Evolutionary conservation across 1,139 yeast species (phyloP), one percentile per base, ranked within the genome.

Genomic region (Hemisphaericaspora subhashii): DNA sequence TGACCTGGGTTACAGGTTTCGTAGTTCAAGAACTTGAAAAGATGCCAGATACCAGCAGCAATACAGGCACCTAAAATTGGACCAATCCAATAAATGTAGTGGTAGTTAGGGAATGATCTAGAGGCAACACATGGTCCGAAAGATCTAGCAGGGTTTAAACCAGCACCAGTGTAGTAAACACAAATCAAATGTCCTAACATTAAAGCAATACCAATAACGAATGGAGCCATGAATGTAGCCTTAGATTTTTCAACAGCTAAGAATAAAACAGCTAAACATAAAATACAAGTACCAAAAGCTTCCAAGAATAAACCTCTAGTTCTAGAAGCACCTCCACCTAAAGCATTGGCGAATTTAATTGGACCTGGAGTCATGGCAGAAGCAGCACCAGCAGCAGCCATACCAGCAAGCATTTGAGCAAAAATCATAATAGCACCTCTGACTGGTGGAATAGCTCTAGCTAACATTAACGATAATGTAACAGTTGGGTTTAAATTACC

Each of bases 51-150:
- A 46, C 73, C 78, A 50, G 75, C 79, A 26, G 95, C 84, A 52
- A 86, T 60, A 39, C 72, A 48, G 5, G 92, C 67, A 48, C 95
- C 96, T 45, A 85, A 56, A 41, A 81, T 53, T 46, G 95, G 95
- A 43, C 95, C 95, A 41, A 88, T 77, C 94, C 95, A 86, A 74
- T 88, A 88, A 50, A 88, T 86, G 95, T 95, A 88, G 72, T 81
- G 89, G 67, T 88, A 87, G 55, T 59, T 63, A 31, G 95, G 95
- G 82, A 88, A 88, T 26, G 77, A 69, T 43, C 65, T 68, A 41
- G 77, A 75, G 42, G 90, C 95, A 44, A 86, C 72, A 60, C 83
- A 77, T 40, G 96, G 95, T 57, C 96, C 96, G 46, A 88, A 78
- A 23, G 88, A 71, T 71, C 96, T 81, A 36, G 96, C 96, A 40